Conservation (phyloP, 768 basidiomycete species). For the Holtermanniella nyarrowii region DNA sequence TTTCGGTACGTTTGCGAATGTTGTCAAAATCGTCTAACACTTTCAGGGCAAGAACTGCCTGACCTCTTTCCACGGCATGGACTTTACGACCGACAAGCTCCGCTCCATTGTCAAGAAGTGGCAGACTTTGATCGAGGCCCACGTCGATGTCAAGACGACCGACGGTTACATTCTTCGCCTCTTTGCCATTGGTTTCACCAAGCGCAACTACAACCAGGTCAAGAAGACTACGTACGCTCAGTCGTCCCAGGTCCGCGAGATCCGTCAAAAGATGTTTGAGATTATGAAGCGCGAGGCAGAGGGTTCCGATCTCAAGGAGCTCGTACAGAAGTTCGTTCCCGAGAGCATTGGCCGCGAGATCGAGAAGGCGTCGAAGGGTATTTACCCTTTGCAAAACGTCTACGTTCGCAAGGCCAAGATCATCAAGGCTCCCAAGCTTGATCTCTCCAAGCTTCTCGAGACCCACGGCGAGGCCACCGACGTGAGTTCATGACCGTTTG, state of each 20-base stretch:
- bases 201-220: slow-evolving; percentile 89
- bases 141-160: slow-evolving; percentile 97
- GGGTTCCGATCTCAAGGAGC: slow-evolving; percentile 80
- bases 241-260: slow-evolving; percentile 87
- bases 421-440: slow-evolving; percentile 93
- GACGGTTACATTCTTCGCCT: slow-evolving; percentile 99
- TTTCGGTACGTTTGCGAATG: slow-evolving; percentile 28
- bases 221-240: slow-evolving; percentile 99
- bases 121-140: slow-evolving; percentile 98
- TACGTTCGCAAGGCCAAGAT: slow-evolving; percentile 99
- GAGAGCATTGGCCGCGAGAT: slow-evolving; percentile 99
- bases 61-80: slow-evolving; percentile 99
- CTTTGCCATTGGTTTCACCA: slow-evolving; percentile 98
- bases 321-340: slow-evolving; percentile 94
- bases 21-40: not conserved
- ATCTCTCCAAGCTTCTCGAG: slow-evolving; percentile 88
- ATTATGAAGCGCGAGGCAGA: slow-evolving; percentile 72
- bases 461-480: slow-evolving; percentile 91
- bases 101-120: slow-evolving; percentile 99
- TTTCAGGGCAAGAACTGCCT: slow-evolving; percentile 97
- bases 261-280: slow-evolving; percentile 97
- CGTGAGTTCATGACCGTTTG: slow-evolving; percentile 48
- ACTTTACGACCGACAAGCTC: slow-evolving; percentile 99
- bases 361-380: slow-evolving; percentile 85
- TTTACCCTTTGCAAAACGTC: slow-evolving; percentile 98